A percentile compares a stretch with the other conserved stretches of the same genome.
phyloP scores from a whole-genome alignment of 495 filamentous ascomycete genomes.

The Cairneyella variabilis region DNA sequence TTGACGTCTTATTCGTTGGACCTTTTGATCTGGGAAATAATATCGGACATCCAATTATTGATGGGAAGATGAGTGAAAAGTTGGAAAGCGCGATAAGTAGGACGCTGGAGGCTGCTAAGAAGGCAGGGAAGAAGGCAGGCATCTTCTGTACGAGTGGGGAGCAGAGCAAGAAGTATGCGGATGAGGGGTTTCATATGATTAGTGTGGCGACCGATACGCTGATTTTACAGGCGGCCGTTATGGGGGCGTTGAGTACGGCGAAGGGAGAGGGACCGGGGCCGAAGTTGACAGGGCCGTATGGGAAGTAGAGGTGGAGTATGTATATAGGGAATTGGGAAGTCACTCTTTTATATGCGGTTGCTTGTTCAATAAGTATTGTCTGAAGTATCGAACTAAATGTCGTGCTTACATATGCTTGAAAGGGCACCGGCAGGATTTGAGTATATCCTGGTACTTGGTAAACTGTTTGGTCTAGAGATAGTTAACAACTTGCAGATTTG shows the following conservation, averaged over 20 bases:
- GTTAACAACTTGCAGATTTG: too few species aligned
- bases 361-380: too few species aligned
- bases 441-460: too few species aligned
- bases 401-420: too few species aligned
- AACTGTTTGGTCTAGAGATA: too few species aligned
- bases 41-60: constrained; percentile 66
- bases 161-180: constrained; percentile 57
- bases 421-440: too few species aligned
- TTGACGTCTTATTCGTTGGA: constrained; percentile 75
- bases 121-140: constrained; percentile 68
- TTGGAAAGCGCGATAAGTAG: constrained; percentile 63
- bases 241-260: constrained; percentile 38
- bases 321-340: too few species aligned
- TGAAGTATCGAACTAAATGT: too few species aligned
- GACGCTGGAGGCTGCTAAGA: constrained; percentile 57
- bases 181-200: constrained; percentile 77
- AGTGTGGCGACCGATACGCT: constrained; percentile 59
- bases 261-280: constrained; percentile 34
- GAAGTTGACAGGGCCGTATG: constrained; percentile 30
- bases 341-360: too few species aligned
- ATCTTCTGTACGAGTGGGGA: constrained; percentile 71
- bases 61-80: constrained; percentile 58
- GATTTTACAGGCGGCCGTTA: constrained; percentile 44
- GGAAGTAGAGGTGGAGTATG: constrained; percentile 21
- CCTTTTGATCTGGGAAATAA: constrained; percentile 76